Conservation (phyloP, 2,329 filamentous ascomycete genomes). For the Nakataea oryzae region DNA sequence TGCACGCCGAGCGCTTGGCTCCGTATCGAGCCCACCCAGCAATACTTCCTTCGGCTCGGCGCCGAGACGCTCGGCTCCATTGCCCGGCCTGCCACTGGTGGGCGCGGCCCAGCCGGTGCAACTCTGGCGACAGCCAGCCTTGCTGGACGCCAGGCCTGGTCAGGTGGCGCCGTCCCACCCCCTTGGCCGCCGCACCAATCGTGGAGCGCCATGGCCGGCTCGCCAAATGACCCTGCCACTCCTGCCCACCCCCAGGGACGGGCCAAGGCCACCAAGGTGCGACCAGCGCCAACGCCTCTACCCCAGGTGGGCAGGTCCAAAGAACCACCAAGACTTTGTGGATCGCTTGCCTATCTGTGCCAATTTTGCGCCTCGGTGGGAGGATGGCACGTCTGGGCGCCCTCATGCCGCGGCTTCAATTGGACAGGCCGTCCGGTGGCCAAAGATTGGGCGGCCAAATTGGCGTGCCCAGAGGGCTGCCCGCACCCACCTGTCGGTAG, state of each 20-base stretch:
- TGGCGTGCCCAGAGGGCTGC: too few species aligned
- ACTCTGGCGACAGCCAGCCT: neutral
- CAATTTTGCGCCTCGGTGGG: neutral
- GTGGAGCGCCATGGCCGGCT: neutral
- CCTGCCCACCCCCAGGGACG: neutral
- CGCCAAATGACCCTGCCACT: neutral
- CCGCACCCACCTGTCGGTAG: neutral
- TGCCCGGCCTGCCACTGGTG: neutral
- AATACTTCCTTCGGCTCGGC: constrained; percentile 1
- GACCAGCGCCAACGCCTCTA: neutral
- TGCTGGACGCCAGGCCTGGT: neutral
- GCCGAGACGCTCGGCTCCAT: neutral
- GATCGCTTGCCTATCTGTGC: neutral
- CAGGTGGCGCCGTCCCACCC: neutral
- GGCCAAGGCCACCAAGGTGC: neutral
- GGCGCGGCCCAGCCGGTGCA: neutral
- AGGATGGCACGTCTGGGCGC: neutral
- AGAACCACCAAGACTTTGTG: constrained; percentile 1
- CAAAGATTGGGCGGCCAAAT: neutral
- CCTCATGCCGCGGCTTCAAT: neutral
- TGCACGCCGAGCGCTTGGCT: constrained; percentile 3
- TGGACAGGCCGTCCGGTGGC: neutral
- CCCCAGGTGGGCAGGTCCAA: constrained; percentile 5
- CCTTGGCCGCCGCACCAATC: neutral
- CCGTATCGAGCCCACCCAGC: constrained; percentile 1